phyloP scores from a whole-genome alignment of 140 eudicot species.

The Senecio squalidus region DNA sequence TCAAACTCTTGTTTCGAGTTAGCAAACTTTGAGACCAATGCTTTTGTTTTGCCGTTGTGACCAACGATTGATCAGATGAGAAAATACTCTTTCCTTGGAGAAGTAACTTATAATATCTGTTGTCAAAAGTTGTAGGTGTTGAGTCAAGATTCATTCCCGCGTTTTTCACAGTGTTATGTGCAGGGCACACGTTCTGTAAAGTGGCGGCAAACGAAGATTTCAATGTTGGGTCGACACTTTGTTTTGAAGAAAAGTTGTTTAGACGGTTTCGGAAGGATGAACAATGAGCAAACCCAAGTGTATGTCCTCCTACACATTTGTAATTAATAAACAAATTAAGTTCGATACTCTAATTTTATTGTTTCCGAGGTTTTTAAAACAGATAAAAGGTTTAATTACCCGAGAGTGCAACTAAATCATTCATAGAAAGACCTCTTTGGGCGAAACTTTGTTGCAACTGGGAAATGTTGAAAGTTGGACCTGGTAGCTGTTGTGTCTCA shows the following conservation, averaged over 20 bases:
- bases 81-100: constrained; percentile 65
- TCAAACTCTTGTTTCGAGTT: constrained; percentile 51
- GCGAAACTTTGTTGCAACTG: constrained; percentile 86
- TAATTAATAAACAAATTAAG: too few species aligned
- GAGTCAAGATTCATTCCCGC: constrained; percentile 75
- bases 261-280: constrained; percentile 80
- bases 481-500: constrained; percentile 59
- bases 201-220: constrained; percentile 54
- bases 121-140: constrained; percentile 53
- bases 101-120: constrained; percentile 53
- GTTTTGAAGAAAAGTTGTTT: constrained; percentile 61
- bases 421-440: constrained; percentile 71
- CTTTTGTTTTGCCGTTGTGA: constrained; percentile 41
- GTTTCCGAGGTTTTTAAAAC: neutral
- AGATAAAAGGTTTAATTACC: constrained; percentile 31
- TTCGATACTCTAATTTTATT: neutral
- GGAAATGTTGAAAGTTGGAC: constrained; percentile 70
- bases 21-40: constrained; percentile 53
- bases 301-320: constrained; percentile 64
- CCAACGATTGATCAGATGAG: constrained; percentile 69
- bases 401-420: constrained; percentile 89
- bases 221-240: constrained; percentile 63
- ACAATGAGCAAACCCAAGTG: constrained; percentile 92
- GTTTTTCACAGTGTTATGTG: constrained; percentile 48
- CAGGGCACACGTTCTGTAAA: constrained; percentile 53